These are phyloP conservation scores for Tilletia horrida DNA, from an alignment of 1,284 basidiomycete species.

Conservation along the genomic window DNA sequence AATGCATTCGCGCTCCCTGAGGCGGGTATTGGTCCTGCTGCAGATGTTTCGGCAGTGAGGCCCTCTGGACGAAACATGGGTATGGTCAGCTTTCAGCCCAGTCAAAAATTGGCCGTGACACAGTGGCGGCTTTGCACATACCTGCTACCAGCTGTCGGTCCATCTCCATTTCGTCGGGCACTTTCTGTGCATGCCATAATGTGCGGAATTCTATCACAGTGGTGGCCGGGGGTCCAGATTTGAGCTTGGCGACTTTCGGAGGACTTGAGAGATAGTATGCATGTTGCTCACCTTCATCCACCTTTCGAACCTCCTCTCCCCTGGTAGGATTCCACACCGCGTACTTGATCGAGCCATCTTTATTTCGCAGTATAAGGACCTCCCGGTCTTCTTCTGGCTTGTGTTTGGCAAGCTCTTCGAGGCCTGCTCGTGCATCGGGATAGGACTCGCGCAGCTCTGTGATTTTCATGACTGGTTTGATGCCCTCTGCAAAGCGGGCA, in stretches of 20 bases:
- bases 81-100: background rate
- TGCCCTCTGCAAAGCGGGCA: background rate
- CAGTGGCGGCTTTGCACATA: constrained; percentile 50
- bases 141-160: constrained; percentile 70
- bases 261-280: background rate
- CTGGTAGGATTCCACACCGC: constrained; percentile 89
- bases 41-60: constrained; percentile 34
- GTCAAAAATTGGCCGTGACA: constrained; percentile 7
- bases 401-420: constrained; percentile 42
- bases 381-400: constrained; percentile 70
- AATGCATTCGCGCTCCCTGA: background rate
- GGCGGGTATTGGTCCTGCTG: background rate
- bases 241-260: background rate
- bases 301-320: constrained; percentile 66
- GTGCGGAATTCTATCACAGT: constrained; percentile 71
- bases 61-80: constrained; percentile 29
- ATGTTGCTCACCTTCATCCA: constrained; percentile 82
- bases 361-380: constrained; percentile 76
- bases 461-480: constrained; percentile 67
- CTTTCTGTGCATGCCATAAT: constrained; percentile 76
- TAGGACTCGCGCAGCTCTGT: constrained; percentile 80
- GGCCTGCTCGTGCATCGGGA: constrained; percentile 66
- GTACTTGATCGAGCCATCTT: constrained; percentile 68
- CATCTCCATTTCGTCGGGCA: constrained; percentile 78
- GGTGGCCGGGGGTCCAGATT: background rate